Conservation (phyloP, 2,329 filamentous ascomycete species). For the Ophioceras dolichostomum region DNA sequence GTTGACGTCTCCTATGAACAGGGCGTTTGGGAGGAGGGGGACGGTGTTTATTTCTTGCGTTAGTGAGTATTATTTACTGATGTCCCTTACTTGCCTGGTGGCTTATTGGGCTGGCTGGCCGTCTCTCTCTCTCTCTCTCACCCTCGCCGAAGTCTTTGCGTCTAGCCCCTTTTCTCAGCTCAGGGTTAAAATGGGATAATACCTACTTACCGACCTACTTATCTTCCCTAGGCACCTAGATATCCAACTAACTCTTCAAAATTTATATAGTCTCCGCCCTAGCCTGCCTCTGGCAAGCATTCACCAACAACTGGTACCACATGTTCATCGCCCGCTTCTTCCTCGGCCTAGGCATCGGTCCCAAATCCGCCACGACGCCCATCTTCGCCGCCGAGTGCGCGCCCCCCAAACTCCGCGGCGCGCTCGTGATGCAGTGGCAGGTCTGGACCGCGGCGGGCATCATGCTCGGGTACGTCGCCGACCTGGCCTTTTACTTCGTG, state of each 20-base stretch:
- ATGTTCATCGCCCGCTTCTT: constrained; percentile 60
- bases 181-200: no score
- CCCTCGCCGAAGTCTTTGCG: no score
- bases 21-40: constrained; percentile 55
- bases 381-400: constrained; percentile 59
- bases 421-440: constrained; percentile 51
- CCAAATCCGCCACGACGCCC: constrained; percentile 56
- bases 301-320: constrained; percentile 43
- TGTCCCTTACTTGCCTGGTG: no score
- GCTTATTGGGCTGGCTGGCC: no score
- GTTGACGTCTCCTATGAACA: constrained; percentile 59
- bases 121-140: no score
- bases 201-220: no score
- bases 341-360: constrained; percentile 58
- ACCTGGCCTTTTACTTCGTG: constrained; percentile 48
- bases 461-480: constrained; percentile 32
- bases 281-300: constrained; percentile 30
- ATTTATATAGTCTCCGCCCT: constrained; percentile 5
- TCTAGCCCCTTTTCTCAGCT: no score
- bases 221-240: no score
- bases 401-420: constrained; percentile 51
- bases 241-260: no score
- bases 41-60: constrained; percentile 59
- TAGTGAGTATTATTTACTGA: constrained; percentile 11
- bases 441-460: constrained; percentile 28